phyloP scores from a whole-genome alignment of 768 basidiomycete genomes.

The Boletus fagicola region DNA sequence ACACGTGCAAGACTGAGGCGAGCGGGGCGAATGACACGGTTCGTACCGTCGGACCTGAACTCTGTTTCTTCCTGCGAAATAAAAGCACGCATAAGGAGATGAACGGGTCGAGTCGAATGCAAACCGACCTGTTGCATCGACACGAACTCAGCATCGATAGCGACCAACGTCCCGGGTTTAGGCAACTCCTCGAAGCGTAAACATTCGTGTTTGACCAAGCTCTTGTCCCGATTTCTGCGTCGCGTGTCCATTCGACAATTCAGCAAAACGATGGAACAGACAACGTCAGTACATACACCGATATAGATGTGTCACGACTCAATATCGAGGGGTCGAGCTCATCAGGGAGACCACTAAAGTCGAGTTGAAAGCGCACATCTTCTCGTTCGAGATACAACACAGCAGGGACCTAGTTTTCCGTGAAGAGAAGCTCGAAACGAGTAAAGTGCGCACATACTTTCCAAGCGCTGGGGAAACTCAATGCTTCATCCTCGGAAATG shows the following conservation, averaged over 20 bases:
- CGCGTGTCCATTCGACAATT: not conserved
- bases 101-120: not conserved
- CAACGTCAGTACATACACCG: slow-evolving; percentile 51
- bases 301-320: slow-evolving; percentile 84
- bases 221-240: slow-evolving; percentile 70
- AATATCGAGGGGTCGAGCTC: slow-evolving; percentile 73
- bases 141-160: slow-evolving; percentile 98
- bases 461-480: slow-evolving; percentile 88
- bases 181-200: slow-evolving; percentile 77
- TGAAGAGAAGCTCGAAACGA: not conserved
- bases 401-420: slow-evolving; percentile 65
- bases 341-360: slow-evolving; percentile 63
- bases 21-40: slow-evolving; percentile 88
- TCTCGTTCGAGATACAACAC: slow-evolving; percentile 86
- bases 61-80: slow-evolving; percentile 83
- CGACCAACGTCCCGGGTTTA: slow-evolving; percentile 79
- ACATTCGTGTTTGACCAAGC: slow-evolving; percentile 73
- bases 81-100: not conserved
- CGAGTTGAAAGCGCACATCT: slow-evolving; percentile 55
- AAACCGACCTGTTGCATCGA: slow-evolving; percentile 82
- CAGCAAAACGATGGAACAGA: not conserved
- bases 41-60: slow-evolving; percentile 90
- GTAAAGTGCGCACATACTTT: slow-evolving; percentile 56
- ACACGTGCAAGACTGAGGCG: slow-evolving; percentile 92
- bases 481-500: slow-evolving; percentile 80